Conservation (phyloP, 2,329 filamentous ascomycete genomes). For the Balansia obtecta region DNA sequence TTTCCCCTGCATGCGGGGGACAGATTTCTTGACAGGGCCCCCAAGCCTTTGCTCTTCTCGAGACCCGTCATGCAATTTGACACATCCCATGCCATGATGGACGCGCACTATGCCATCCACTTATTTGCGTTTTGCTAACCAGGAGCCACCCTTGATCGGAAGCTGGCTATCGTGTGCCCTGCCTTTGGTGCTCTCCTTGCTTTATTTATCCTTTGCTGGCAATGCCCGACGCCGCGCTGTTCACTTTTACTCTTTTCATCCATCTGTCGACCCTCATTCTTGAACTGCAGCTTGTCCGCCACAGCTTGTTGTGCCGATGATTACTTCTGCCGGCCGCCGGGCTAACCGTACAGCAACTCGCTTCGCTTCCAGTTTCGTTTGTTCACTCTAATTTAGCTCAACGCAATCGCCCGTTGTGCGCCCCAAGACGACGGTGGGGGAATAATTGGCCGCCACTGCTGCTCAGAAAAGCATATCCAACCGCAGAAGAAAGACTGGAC, state of each 20-base stretch:
- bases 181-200: background rate
- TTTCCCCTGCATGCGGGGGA: no score
- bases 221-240: slow-evolving; percentile 3
- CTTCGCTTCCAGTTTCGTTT: background rate
- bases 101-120: background rate
- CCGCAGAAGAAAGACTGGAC: background rate
- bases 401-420: slow-evolving; percentile 1
- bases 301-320: background rate
- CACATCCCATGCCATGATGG: background rate
- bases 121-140: background rate
- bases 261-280: background rate
- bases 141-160: background rate
- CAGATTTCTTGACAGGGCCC: no score
- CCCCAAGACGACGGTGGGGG: background rate
- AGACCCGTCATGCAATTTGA: no score
- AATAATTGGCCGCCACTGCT: background rate
- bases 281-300: background rate
- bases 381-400: background rate
- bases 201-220: background rate
- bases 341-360: background rate
- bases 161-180: background rate
- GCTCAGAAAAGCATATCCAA: background rate
- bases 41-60: no score
- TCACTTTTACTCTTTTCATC: slow-evolving; percentile 12
- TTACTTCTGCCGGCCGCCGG: background rate